phyloP scores from a whole-genome alignment of 805 yeast species.

The Cephaloascus albidus region DNA sequence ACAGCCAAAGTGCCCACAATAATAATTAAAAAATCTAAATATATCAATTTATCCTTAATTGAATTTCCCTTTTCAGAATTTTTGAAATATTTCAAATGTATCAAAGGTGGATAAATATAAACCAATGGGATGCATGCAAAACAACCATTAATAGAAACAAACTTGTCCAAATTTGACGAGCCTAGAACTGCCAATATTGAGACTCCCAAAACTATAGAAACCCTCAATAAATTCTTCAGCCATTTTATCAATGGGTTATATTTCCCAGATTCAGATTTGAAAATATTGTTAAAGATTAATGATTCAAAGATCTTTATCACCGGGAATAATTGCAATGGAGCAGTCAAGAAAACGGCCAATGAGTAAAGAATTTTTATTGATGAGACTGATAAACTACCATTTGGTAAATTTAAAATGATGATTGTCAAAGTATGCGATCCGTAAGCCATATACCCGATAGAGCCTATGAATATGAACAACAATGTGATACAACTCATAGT shows the following conservation, averaged over 20 bases:
- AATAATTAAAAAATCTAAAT: conserved; percentile 46
- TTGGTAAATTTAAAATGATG: conserved; percentile 32
- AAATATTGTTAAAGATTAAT: conserved; percentile 26
- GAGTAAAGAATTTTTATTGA: conserved; percentile 30
- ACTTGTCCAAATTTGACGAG: conserved; percentile 31
- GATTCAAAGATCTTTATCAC: conserved; percentile 32
- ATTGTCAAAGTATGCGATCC: conserved; percentile 32
- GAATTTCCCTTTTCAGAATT: conserved; percentile 2
- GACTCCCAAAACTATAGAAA: conserved; percentile 16
- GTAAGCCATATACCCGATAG: conserved; percentile 29
- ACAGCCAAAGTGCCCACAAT: conserved; percentile 25
- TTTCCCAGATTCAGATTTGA: conserved; percentile 28
- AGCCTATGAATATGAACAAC: conserved; percentile 27
- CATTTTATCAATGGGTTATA: conserved; percentile 29
- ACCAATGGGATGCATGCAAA: conserved; percentile 39
- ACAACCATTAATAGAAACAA: conserved; percentile 34
- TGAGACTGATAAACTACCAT: conserved; percentile 24
- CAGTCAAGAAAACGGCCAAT: conserved; percentile 33
- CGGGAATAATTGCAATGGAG: conserved; percentile 34
- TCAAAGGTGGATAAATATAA: conserved; percentile 35
- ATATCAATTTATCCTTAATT: conserved; percentile 22
- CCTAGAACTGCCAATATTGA: conserved; percentile 28
- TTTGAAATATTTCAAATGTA: conserved; percentile 20
- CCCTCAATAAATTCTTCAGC: conserved; percentile 29
- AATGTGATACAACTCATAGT: conserved; percentile 27